These are phyloP conservation scores for Tetraselmis chui DNA, from an alignment of 139 green algal genomes.

Conservation along the genomic window DNA sequence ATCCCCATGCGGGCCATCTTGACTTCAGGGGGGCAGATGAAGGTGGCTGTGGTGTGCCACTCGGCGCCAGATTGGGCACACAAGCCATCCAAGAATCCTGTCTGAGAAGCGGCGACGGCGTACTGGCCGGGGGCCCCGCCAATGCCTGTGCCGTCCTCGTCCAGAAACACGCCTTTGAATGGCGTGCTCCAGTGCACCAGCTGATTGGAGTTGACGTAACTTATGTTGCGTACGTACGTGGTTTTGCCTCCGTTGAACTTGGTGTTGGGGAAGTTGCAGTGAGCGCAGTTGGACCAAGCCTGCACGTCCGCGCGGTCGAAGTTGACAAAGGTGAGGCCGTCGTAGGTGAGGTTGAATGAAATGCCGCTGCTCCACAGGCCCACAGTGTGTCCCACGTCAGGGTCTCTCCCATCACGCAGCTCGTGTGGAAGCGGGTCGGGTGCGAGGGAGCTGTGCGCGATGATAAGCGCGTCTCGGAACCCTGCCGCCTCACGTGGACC, in stretches of 20 bases:
- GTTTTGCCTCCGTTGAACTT: background rate
- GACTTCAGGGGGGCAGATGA: background rate
- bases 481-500: background rate
- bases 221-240: background rate
- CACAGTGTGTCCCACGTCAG: background rate
- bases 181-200: background rate
- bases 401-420: background rate
- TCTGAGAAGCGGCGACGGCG: background rate
- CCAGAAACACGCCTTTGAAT: background rate
- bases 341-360: background rate
- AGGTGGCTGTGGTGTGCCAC: background rate
- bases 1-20: background rate
- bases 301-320: background rate
- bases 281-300: background rate
- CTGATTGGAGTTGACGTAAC: background rate
- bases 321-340: background rate
- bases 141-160: background rate
- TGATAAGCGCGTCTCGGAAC: background rate
- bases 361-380: background rate
- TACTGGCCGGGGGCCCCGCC: background rate
- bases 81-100: background rate
- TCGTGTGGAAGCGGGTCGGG: background rate
- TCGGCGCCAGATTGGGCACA: background rate
- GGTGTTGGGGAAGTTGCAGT: background rate
- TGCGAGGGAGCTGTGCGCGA: background rate